Conservation (phyloP, 139 green algal genomes). For the Medakamo hakoo region DNA sequence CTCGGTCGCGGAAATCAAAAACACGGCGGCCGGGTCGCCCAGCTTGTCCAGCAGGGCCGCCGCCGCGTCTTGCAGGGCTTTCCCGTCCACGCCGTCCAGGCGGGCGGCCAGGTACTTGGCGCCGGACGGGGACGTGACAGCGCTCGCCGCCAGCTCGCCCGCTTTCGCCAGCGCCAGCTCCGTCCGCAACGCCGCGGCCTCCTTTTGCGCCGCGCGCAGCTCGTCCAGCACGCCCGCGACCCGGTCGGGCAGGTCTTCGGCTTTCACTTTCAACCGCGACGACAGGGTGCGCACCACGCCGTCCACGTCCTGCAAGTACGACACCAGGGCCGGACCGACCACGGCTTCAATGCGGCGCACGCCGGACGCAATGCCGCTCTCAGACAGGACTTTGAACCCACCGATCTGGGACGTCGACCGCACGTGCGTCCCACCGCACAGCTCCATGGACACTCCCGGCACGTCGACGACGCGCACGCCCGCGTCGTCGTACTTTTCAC, state of each 20-base stretch:
- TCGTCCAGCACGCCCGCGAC: constrained; percentile 45
- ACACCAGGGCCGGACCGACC: constrained; percentile 48
- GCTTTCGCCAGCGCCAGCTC: constrained; percentile 59
- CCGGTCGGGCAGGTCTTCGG: constrained; percentile 34
- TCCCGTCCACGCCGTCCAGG: constrained; percentile 56
- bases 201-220: constrained; percentile 32
- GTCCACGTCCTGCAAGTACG: constrained; percentile 54
- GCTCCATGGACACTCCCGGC: constrained; percentile 69
- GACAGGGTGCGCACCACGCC: constrained; percentile 35
- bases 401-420: constrained; percentile 34
- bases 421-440: constrained; percentile 70
- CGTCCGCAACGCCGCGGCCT: constrained; percentile 38
- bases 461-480: constrained; percentile 64
- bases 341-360: constrained; percentile 60
- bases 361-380: constrained; percentile 64
- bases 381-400: constrained; percentile 25
- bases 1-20: constrained; percentile 38
- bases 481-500: constrained; percentile 81
- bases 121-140: constrained; percentile 18
- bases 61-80: constrained; percentile 54
- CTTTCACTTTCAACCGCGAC: constrained; percentile 25
- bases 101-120: constrained; percentile 45
- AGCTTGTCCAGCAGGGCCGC: constrained; percentile 32
- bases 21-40: constrained; percentile 49
- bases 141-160: constrained; percentile 16